Evolutionary conservation across 441 rosid species (phyloP).

Genomic region (Breynia disticha): DNA sequence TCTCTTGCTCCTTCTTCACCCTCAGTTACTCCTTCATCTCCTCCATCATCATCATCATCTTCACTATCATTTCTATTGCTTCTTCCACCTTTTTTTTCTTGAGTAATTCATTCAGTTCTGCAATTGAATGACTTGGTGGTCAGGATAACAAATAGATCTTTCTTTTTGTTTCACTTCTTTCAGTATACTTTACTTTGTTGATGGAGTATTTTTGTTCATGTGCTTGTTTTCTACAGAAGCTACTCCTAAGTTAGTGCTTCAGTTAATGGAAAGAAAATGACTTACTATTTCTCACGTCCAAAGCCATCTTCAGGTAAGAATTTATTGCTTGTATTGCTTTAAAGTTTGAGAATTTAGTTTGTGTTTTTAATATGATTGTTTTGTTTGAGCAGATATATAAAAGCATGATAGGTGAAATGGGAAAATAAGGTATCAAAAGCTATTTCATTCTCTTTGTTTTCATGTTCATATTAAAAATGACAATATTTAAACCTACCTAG

Average conservation of each 20-base stretch:
- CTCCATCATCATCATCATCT: no score
- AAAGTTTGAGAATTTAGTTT: neutral
- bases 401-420: conserved; percentile 55
- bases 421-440: conserved; percentile 27
- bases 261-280: conserved; percentile 91
- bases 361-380: conserved; percentile 3
- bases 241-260: conserved; percentile 92
- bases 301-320: conserved; percentile 88
- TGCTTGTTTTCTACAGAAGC: conserved; percentile 48
- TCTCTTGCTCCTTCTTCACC: no score
- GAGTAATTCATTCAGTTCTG: no score
- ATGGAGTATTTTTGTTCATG: neutral
- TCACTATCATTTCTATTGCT: no score
- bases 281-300: conserved; percentile 95
- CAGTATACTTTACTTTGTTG: neutral
- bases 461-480: neutral
- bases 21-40: no score
- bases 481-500: no score
- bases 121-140: conserved; percentile 83
- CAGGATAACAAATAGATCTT: conserved; percentile 43
- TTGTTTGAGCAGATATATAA: conserved; percentile 49
- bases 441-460: no score
- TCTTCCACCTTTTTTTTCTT: no score
- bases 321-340: neutral
- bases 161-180: no score